These are phyloP conservation scores for Parathielavia appendiculata DNA, from an alignment of 495 filamentous ascomycete species.

Conservation along the genomic window DNA sequence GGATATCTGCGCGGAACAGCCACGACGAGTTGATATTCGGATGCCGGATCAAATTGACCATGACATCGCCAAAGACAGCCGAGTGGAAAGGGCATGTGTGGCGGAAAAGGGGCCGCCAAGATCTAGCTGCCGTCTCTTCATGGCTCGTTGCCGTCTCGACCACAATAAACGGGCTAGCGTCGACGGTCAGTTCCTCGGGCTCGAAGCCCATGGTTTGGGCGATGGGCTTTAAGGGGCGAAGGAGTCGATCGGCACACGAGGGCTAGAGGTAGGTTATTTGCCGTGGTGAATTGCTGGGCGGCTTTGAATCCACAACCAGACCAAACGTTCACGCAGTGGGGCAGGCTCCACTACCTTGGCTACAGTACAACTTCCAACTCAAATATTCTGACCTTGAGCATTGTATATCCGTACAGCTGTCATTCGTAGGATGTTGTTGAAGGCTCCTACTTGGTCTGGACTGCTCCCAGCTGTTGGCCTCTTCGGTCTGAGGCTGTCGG, in stretches of 20 bases:
- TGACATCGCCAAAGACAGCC: conserved; percentile 55
- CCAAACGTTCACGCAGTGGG: too few relatives aligned
- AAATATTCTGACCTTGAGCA: too few relatives aligned
- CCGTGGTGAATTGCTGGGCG: not conserved
- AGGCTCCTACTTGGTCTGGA: too few relatives aligned
- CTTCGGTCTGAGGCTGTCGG: too few relatives aligned
- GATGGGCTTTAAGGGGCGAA: not conserved
- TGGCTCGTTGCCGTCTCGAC: conserved; percentile 20
- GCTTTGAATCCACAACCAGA: too few relatives aligned
- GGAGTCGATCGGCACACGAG: not conserved
- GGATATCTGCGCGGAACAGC: conserved; percentile 83
- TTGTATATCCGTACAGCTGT: too few relatives aligned
- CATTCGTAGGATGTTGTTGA: too few relatives aligned
- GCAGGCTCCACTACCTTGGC: too few relatives aligned
- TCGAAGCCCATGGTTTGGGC: conserved; percentile 20
- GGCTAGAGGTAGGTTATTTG: not conserved
- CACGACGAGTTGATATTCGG: conserved; percentile 80
- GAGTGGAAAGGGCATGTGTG: conserved; percentile 55
- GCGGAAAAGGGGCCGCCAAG: conserved; percentile 49
- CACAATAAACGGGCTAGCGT: conserved; percentile 25
- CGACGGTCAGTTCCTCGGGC: conserved; percentile 33
- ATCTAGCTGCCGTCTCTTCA: conserved; percentile 9
- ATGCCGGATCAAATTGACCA: conserved; percentile 71
- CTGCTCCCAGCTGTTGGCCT: too few relatives aligned
- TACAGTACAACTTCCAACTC: too few relatives aligned